A percentile compares a stretch with the other conserved stretches of the same genome.
phyloP scores from a whole-genome alignment of 345 rosid species.

The Populus alba region DNA sequence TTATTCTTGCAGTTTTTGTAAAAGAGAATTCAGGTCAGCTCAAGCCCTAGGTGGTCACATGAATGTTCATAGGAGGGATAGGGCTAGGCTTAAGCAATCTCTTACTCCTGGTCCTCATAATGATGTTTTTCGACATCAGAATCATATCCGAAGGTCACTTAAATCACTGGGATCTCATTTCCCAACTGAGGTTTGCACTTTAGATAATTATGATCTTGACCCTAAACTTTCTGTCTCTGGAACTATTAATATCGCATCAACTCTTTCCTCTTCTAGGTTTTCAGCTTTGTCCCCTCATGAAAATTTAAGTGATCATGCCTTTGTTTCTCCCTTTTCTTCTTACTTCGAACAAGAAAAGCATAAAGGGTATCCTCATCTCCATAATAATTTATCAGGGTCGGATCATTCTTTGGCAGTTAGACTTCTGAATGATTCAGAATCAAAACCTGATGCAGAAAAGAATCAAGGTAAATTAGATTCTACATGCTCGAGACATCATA shows the following conservation, averaged over 20 bases:
- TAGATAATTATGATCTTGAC: conserved; percentile 14
- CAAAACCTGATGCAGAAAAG: conserved; percentile 15
- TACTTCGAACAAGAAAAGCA: neutral
- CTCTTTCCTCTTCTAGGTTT: conserved; percentile 35
- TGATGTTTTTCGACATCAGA: conserved; percentile 3
- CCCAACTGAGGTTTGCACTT: conserved; percentile 5
- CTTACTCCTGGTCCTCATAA: conserved; percentile 21
- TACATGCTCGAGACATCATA: neutral
- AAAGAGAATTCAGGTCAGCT: conserved; percentile 80
- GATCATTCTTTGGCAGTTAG: neutral
- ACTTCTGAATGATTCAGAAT: neutral
- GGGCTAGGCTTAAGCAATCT: conserved; percentile 74
- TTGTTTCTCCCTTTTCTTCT: conserved; percentile 10
- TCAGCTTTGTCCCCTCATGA: conserved; percentile 23
- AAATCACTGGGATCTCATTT: conserved; percentile 9
- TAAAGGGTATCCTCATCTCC: neutral
- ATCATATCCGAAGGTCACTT: conserved; percentile 6
- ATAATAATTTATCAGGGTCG: neutral
- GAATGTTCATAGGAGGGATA: conserved; percentile 92
- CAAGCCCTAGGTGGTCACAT: conserved; percentile 96
- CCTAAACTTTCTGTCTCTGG: conserved; percentile 12
- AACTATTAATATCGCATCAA: neutral
- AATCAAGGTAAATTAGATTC: conserved; percentile 5
- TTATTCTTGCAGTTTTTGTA: conserved; percentile 78
- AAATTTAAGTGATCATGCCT: conserved; percentile 8